Evolutionary conservation across 805 yeast species (phyloP).

Genomic region (Kockiozyma suomiensis): DNA sequence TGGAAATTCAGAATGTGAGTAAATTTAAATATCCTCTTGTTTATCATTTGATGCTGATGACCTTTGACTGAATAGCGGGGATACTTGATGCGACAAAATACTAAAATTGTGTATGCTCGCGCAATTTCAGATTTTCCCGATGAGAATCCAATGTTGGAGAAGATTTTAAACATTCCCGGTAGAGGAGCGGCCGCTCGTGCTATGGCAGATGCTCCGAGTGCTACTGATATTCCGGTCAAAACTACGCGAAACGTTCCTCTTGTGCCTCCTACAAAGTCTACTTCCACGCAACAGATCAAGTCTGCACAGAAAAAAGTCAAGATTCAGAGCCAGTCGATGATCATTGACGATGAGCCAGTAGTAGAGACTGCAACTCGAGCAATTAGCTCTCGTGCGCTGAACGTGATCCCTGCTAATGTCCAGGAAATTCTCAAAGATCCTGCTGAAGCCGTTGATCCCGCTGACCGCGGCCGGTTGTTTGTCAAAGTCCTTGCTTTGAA

Average conservation of each 20-base stretch:
- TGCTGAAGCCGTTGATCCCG: slow-evolving; percentile 35
- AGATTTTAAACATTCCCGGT: slow-evolving; percentile 1
- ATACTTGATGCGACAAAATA: slow-evolving; percentile 29
- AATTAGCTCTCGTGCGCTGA: neutral
- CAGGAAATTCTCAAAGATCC: slow-evolving; percentile 6
- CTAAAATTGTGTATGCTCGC: slow-evolving; percentile 24
- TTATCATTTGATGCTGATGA: no score
- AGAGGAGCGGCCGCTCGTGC: neutral
- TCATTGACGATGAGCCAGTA: slow-evolving; percentile 1
- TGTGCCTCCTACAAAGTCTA: neutral
- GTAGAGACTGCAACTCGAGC: neutral
- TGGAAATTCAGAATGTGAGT: slow-evolving; percentile 27
- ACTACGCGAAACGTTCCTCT: slow-evolving; percentile 3
- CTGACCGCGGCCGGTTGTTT: slow-evolving; percentile 50
- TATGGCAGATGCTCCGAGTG: neutral
- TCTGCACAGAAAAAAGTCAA: neutral
- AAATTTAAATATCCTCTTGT: no score
- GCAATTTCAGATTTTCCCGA: slow-evolving; percentile 23
- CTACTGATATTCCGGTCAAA: neutral
- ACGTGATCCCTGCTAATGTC: neutral
- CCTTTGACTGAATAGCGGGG: no score
- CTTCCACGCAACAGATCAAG: neutral
- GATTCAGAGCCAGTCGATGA: slow-evolving; percentile 4
- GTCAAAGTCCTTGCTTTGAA: slow-evolving; percentile 54
- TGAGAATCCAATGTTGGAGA: neutral